Percentiles rank a stretch among this genome's conserved stretches.
Evolutionary conservation across 2,329 filamentous ascomycete species (phyloP).

Genomic region (Pseudomassariella vexata): DNA sequence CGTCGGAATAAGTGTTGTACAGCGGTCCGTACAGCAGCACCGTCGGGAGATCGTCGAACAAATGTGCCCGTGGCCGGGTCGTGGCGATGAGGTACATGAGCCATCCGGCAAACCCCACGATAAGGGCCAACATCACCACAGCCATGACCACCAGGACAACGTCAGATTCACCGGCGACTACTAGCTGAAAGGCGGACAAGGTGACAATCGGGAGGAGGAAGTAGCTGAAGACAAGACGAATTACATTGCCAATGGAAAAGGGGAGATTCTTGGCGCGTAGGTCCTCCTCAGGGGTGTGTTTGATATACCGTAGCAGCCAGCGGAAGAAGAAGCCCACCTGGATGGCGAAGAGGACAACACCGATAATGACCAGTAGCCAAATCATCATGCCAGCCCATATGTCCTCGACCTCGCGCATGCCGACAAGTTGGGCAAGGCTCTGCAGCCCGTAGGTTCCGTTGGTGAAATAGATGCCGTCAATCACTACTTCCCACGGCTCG

Average conservation of each 20-base stretch:
- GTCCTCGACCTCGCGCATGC: conserved; percentile 69
- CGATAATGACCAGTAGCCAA: conserved; percentile 78
- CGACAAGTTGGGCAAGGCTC: conserved; percentile 72
- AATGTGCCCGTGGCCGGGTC: conserved; percentile 74
- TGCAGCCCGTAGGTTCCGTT: conserved; percentile 77
- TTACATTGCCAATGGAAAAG: conserved; percentile 71
- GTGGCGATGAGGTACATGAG: conserved; percentile 74
- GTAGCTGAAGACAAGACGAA: conserved; percentile 88
- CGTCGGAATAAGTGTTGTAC: conserved; percentile 96
- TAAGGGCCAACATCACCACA: conserved; percentile 64
- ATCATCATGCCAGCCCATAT: conserved; percentile 94
- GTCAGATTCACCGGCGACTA: conserved; percentile 64
- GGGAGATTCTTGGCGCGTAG: conserved; percentile 86
- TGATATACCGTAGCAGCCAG: conserved; percentile 69
- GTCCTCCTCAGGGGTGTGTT: conserved; percentile 74
- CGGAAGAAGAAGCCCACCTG: conserved; percentile 73
- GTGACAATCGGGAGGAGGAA: conserved; percentile 83
- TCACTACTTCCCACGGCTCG: conserved; percentile 58
- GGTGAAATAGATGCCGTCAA: conserved; percentile 82
- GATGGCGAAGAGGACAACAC: conserved; percentile 58
- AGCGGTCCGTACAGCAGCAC: conserved; percentile 86
- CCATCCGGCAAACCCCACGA: conserved; percentile 72
- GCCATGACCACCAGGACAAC: conserved; percentile 69
- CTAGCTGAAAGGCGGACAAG: conserved; percentile 85
- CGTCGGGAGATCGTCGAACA: conserved; percentile 91